A percentile compares a stretch with the other conserved stretches of the same genome.
These are phyloP conservation scores for Nothophytophthora sp. DNA, from an alignment of 352 stramenopile genomes.

Conservation along the genomic window DNA sequence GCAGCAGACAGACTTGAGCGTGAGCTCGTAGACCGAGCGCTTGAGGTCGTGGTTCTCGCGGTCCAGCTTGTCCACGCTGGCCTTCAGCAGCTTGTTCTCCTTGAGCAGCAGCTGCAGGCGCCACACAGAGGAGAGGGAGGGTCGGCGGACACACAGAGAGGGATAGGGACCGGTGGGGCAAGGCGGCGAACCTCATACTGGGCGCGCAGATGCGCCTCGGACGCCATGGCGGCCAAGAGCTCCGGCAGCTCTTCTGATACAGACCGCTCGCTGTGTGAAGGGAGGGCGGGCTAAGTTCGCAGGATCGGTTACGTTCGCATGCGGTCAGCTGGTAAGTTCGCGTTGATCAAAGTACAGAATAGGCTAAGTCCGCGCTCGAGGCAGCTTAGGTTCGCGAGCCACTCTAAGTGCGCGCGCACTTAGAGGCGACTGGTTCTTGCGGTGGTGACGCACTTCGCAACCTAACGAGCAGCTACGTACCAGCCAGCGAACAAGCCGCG, in stretches of 20 bases:
- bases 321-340: no score
- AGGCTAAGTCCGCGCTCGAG: no score
- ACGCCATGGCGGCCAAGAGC: no score
- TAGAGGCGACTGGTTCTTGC: no score
- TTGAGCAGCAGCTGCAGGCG: constrained; percentile 60
- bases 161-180: background rate
- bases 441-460: no score
- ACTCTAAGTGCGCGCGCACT: no score
- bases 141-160: background rate
- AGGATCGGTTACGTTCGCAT: no score
- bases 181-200: constrained; percentile 71
- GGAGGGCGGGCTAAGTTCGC: no score
- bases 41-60: constrained; percentile 90
- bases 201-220: constrained; percentile 75
- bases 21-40: constrained; percentile 90
- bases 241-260: no score
- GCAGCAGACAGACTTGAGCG: constrained; percentile 65
- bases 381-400: no score
- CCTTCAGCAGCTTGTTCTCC: constrained; percentile 87
- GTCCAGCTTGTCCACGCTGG: constrained; percentile 82
- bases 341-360: no score
- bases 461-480: background rate
- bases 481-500: constrained; percentile 2
- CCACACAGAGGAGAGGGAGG: background rate
- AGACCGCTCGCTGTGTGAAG: no score